These are phyloP conservation scores for Periconia digitata DNA, from an alignment of 2,329 filamentous ascomycete genomes.

Conservation along the genomic window DNA sequence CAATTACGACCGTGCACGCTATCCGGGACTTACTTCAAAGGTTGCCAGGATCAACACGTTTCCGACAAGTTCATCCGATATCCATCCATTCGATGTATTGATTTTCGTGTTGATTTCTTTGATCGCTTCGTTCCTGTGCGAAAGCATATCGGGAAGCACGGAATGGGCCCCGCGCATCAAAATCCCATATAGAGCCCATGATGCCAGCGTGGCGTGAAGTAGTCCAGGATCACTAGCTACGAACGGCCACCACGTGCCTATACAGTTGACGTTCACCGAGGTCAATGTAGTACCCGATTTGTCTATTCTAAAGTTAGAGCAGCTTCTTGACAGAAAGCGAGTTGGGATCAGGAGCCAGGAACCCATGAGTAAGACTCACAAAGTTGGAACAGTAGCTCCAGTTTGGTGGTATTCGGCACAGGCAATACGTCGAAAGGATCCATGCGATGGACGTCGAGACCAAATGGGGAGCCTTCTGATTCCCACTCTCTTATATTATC, in stretches of 20 bases:
- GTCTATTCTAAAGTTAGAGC: constrained; percentile 13
- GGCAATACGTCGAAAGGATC: constrained; percentile 28
- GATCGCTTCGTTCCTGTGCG: constrained; percentile 29
- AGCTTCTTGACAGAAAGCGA: not conserved
- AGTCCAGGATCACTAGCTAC: constrained; percentile 24
- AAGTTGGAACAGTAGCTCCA: constrained; percentile 24
- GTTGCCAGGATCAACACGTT: constrained; percentile 26
- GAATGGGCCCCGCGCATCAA: constrained; percentile 14
- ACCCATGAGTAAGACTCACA: too few species aligned
- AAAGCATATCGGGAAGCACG: constrained; percentile 18
- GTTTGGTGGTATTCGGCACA: constrained; percentile 21
- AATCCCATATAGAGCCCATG: constrained; percentile 29
- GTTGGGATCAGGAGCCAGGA: too few species aligned
- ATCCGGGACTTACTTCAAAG: constrained; percentile 22
- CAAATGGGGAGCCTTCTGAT: constrained; percentile 10
- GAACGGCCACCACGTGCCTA: constrained; percentile 25
- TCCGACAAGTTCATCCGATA: constrained; percentile 27
- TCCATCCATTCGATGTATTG: constrained; percentile 6
- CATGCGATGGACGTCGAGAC: constrained; percentile 16
- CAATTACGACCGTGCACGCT: too few species aligned
- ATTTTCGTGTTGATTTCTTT: constrained; percentile 26
- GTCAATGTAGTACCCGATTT: constrained; percentile 17
- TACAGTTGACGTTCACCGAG: constrained; percentile 22
- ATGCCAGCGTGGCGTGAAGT: constrained; percentile 29
- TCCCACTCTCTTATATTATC: not conserved